Evolutionary conservation across 192 early-diverging fungal genomes (phyloP).

Genomic region (Coemansia sp.): DNA sequence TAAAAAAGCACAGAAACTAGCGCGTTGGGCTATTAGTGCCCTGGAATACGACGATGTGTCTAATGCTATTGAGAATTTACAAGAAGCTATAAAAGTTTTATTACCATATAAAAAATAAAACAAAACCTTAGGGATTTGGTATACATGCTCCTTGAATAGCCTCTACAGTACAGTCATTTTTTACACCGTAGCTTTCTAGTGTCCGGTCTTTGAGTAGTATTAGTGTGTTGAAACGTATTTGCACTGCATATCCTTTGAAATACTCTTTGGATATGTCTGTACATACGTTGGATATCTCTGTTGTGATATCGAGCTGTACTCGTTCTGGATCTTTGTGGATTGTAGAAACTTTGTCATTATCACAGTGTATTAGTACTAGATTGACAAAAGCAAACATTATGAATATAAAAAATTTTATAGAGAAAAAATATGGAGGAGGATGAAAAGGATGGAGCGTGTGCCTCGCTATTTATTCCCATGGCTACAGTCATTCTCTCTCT

Average conservation of each 20-base stretch:
- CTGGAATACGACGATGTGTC: slow-evolving; percentile 93
- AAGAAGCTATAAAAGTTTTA: slow-evolving; percentile 64
- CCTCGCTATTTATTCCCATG: too few relatives aligned
- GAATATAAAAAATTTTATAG: not conserved
- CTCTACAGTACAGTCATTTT: not conserved
- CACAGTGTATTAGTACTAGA: not conserved
- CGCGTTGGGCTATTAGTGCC: slow-evolving; percentile 92
- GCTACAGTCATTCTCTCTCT: not conserved
- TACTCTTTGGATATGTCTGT: not conserved
- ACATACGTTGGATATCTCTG: not conserved
- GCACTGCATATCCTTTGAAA: not conserved
- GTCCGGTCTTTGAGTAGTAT: not conserved
- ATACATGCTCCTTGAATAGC: not conserved
- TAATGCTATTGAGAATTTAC: slow-evolving; percentile 80
- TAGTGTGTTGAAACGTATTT: not conserved
- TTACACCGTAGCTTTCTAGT: not conserved
- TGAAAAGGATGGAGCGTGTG: too few relatives aligned
- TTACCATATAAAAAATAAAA: slow-evolving; percentile 27
- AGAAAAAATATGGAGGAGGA: not conserved
- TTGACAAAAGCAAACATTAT: not conserved
- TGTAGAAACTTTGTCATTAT: not conserved
- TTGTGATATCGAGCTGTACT: not conserved
- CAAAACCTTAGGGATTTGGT: not conserved
- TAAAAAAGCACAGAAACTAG: slow-evolving; percentile 80
- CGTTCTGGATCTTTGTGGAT: not conserved